These are phyloP conservation scores for Chalara sp. DNA, from an alignment of 2,329 filamentous ascomycete genomes.

Conservation along the genomic window DNA sequence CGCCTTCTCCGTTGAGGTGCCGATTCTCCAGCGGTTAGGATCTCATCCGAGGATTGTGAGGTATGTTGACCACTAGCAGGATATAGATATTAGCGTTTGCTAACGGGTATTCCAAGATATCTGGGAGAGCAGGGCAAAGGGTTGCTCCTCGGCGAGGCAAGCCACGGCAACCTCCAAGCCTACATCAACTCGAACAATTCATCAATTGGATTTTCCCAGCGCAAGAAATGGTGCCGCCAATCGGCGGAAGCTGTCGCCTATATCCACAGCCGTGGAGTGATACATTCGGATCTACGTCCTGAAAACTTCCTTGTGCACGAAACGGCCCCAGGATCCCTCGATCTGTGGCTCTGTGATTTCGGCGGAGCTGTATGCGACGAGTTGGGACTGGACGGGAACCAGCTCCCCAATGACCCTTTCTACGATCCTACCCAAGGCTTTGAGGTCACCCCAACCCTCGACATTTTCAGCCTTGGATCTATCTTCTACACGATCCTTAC, in stretches of 20 bases:
- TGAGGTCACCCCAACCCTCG: constrained; percentile 11
- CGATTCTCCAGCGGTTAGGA: constrained; percentile 1
- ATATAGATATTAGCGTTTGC: not conserved
- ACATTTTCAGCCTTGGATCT: constrained; percentile 20
- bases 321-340: constrained; percentile 14
- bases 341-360: constrained; percentile 29
- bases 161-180: constrained; percentile 13
- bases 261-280: constrained; percentile 25
- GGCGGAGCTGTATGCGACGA: constrained; percentile 26
- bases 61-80: not conserved
- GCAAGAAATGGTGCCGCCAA: constrained; percentile 24
- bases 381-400: constrained; percentile 22
- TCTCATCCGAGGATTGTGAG: constrained; percentile 1
- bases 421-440: constrained; percentile 14
- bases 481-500: constrained; percentile 19
- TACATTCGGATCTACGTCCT: constrained; percentile 29
- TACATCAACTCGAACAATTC: constrained; percentile 18
- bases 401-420: constrained; percentile 24
- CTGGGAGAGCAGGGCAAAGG: not conserved
- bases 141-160: constrained; percentile 16
- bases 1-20: constrained; percentile 1
- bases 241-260: constrained; percentile 24
- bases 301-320: constrained; percentile 27
- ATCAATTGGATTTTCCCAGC: constrained; percentile 14
- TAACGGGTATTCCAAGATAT: not conserved